phyloP scores from a whole-genome alignment of 1,139 yeast species.

The Arxiozyma heterogenica region DNA sequence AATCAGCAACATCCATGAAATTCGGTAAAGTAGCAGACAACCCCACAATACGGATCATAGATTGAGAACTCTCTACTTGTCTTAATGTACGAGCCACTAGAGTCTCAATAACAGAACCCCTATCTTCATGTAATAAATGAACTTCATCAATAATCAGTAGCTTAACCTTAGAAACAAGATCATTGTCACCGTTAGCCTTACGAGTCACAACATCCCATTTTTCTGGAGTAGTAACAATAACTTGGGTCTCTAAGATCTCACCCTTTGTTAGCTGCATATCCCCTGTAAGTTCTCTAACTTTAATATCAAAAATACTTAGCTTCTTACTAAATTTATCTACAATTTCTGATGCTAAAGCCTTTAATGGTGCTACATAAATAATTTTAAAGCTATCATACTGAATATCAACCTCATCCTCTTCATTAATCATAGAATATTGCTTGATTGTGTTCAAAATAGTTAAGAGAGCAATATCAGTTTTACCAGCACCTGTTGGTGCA shows the following conservation, averaged over 20 bases:
- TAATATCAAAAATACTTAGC: slow-evolving; percentile 74
- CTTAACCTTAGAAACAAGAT: slow-evolving; percentile 75
- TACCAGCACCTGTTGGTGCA: slow-evolving; percentile 99
- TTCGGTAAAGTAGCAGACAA: slow-evolving; percentile 94
- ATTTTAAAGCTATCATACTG: slow-evolving; percentile 80
- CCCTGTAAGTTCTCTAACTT: slow-evolving; percentile 87
- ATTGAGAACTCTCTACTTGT: slow-evolving; percentile 88
- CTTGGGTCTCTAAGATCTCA: slow-evolving; percentile 77
- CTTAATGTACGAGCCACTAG: slow-evolving; percentile 90
- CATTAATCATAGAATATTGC: slow-evolving; percentile 41
- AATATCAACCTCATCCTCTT: slow-evolving; percentile 50
- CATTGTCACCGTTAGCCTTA: slow-evolving; percentile 72
- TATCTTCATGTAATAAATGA: slow-evolving; percentile 90
- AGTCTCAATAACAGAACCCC: slow-evolving; percentile 96
- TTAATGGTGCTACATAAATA: slow-evolving; percentile 90
- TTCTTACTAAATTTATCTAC: slow-evolving; percentile 80
- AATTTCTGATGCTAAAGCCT: slow-evolving; percentile 95
- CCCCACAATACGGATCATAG: slow-evolving; percentile 93
- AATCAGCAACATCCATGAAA: slow-evolving; percentile 89
- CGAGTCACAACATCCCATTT: slow-evolving; percentile 99
- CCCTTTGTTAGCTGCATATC: slow-evolving; percentile 88
- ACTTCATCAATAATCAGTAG: slow-evolving; percentile 90
- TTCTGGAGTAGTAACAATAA: slow-evolving; percentile 94
- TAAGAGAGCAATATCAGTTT: slow-evolving; percentile 89
- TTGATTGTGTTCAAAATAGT: slow-evolving; percentile 75